Evolutionary conservation across 1,139 yeast species (phyloP).

Genomic region (Hyphopichia pseudoburtonii): DNA sequence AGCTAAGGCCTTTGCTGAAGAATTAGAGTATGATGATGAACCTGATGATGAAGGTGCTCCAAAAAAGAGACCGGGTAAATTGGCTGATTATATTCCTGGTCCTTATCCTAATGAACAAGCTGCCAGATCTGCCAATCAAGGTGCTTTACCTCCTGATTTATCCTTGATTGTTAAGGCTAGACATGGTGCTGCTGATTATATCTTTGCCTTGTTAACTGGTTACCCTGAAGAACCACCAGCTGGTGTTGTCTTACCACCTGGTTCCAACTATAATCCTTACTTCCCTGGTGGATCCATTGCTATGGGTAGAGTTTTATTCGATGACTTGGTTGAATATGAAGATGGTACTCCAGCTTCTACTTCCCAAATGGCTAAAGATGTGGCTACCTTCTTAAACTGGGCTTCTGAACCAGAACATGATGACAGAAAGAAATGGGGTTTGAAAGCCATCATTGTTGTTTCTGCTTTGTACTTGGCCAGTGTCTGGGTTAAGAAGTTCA

Average conservation of each 20-base stretch:
- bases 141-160: conserved; percentile 98
- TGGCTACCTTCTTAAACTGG: conserved; percentile 94
- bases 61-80: conserved; percentile 97
- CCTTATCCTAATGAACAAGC: conserved; percentile 98
- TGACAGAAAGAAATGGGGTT: conserved; percentile 95
- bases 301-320: conserved; percentile 97
- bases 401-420: conserved; percentile 99
- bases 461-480: conserved; percentile 80
- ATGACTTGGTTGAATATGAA: conserved; percentile 95
- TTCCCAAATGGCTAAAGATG: conserved; percentile 99
- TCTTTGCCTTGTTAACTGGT: conserved; percentile 93
- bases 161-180: conserved; percentile 97
- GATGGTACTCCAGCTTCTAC: conserved; percentile 99
- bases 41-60: conserved; percentile 99
- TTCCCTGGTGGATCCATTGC: conserved; percentile 99
- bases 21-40: conserved; percentile 97
- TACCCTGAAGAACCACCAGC: conserved; percentile 99
- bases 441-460: conserved; percentile 82
- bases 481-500: conserved; percentile 95
- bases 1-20: conserved; percentile 93
- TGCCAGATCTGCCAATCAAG: conserved; percentile 99
- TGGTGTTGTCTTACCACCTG: conserved; percentile 90
- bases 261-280: conserved; percentile 97
- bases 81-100: conserved; percentile 91
- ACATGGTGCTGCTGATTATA: conserved; percentile 97